Conservation (phyloP, 352 stramenopile genomes). For the Peronospora tabacina region DNA sequence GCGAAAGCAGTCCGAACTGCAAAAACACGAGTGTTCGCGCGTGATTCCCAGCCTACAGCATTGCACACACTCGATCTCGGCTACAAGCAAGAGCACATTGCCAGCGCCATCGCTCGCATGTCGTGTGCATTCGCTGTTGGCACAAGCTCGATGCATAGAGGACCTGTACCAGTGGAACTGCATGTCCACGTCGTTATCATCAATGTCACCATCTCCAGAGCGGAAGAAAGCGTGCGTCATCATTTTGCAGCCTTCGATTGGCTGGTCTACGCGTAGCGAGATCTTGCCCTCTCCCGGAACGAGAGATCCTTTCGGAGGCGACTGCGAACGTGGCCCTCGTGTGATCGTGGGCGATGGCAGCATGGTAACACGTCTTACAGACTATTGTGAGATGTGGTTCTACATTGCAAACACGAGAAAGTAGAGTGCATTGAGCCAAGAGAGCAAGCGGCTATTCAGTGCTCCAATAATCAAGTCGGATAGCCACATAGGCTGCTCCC, state of each 20-base stretch:
- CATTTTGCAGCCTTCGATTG: conserved; percentile 57
- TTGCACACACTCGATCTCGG: conserved; percentile 64
- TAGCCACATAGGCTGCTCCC: conserved; percentile 16
- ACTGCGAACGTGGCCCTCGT: conserved; percentile 24
- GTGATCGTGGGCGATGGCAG: conserved; percentile 22
- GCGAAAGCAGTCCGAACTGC: conserved; percentile 57
- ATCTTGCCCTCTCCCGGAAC: conserved; percentile 61
- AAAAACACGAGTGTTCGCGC: conserved; percentile 63
- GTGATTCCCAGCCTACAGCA: conserved; percentile 60
- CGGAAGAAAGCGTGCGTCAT: conserved; percentile 77
- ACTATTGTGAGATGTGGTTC: conserved; percentile 2
- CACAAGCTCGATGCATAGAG: conserved; percentile 44
- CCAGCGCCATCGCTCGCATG: conserved; percentile 42
- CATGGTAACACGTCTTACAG: conserved; percentile 30
- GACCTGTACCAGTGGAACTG: conserved; percentile 66
- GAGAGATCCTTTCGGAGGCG: conserved; percentile 47
- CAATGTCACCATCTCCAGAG: conserved; percentile 55
- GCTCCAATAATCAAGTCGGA: neutral
- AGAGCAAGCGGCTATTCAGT: neutral
- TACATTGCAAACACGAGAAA: conserved; percentile 16
- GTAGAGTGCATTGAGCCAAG: conserved; percentile 2
- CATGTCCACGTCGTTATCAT: conserved; percentile 63
- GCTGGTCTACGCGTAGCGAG: conserved; percentile 67
- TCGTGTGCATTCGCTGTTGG: conserved; percentile 50
- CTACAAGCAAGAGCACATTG: conserved; percentile 62